These are phyloP conservation scores for Mitragyna speciosa DNA, from an alignment of 257 asterid species.

Conservation along the genomic window DNA sequence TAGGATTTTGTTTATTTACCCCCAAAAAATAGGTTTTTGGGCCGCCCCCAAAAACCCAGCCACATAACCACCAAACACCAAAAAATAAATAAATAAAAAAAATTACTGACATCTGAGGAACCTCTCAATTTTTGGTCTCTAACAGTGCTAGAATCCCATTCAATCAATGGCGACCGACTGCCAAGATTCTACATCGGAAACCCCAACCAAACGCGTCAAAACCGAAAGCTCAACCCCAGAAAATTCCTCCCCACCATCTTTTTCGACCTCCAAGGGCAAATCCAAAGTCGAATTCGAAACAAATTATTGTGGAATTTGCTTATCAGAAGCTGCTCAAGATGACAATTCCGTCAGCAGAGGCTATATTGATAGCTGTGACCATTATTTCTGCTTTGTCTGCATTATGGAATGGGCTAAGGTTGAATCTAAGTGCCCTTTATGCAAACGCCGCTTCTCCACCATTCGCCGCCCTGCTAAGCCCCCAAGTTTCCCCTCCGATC, in stretches of 20 bases:
- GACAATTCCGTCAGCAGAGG: constrained; percentile 47
- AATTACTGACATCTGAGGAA: no score
- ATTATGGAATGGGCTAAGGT: constrained; percentile 84
- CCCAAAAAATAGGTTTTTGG: no score
- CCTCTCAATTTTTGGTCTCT: no score
- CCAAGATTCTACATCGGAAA: neutral
- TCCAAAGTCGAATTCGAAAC: constrained; percentile 25
- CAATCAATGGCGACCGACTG: constrained; percentile 7
- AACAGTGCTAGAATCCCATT: neutral
- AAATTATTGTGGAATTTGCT: constrained; percentile 64
- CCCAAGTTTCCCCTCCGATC: constrained; percentile 52
- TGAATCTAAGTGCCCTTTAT: constrained; percentile 71
- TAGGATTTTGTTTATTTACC: no score
- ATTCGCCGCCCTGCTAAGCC: constrained; percentile 64
- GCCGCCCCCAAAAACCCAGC: no score
- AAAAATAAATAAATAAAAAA: no score
- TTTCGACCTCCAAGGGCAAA: constrained; percentile 36
- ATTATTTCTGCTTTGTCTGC: constrained; percentile 71
- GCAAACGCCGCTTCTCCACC: constrained; percentile 69
- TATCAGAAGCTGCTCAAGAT: constrained; percentile 42
- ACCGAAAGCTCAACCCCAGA: constrained; percentile 5
- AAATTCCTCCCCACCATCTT: constrained; percentile 1
- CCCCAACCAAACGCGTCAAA: constrained; percentile 25
- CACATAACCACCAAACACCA: no score
- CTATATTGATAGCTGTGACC: constrained; percentile 62